Base-by-base conservation (phyloP, 352 stramenopile genomes). In the Pythium folliculosum region DNA sequence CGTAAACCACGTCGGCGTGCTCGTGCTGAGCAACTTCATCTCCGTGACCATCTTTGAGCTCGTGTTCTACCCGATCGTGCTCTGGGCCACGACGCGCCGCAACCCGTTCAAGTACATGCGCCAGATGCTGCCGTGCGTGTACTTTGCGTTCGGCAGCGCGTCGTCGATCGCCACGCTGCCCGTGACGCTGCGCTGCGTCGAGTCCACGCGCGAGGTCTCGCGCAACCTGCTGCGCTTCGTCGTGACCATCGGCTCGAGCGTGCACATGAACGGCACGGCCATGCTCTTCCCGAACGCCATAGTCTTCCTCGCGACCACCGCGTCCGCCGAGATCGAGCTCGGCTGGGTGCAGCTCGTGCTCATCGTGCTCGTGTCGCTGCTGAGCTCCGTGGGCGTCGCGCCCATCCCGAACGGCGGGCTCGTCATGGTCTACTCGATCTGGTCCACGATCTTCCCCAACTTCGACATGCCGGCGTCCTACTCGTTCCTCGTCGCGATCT, bases 231-330 rank as follows among this genome's bases (percentile, higher is more conserved):
- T 81, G 40, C 75, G 83, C 43, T 94, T 94, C 55, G 79, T 94
- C 30, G 43, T 94, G 37, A 91, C 85, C 10, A 84, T 94, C 55
- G 85, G 85, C 14, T 81, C 73, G 32, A 89, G 77, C 4, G 72
- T 84, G 38, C 81, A 94, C 75, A 94, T 91, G 79, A 90, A 94
- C 63, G 85, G 85, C 68, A 83, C 77, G 32, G 84, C 83, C 14
- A 86, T 92, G 65, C 88, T 87, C 61, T 94, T 89, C 62, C 82
- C 82, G 0, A 84, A 73, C 22, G 80, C 83, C 10, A 60, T 93
- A 9, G 73, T 93, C 14, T 93, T 91, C 62, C 71, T 93, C 23
- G 80, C 82, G 13, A 76, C 78, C 25, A 90, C 85, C 35, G 70
- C 78, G 5, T 75, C 75, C 6, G 51, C 66, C 0, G 48, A 65